Evolutionary conservation across 2,329 filamentous ascomycete genomes (phyloP), one percentile per base, ranked within the genome.

Genomic region (Reticulascus tulasneorum): DNA sequence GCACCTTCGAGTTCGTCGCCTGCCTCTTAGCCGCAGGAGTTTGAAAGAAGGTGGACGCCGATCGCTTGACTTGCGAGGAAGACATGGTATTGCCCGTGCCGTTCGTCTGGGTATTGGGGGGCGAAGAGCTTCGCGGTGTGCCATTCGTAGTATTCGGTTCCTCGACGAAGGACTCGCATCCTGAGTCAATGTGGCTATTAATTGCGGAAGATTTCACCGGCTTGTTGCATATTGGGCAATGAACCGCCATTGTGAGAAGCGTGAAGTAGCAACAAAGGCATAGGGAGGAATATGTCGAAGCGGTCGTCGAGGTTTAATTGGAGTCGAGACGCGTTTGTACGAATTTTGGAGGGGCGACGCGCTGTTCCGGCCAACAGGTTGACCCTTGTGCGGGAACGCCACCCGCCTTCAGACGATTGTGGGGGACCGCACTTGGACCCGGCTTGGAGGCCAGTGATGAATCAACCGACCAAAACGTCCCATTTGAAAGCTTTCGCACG

Each of bases 161-260:
- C 55, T 84, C 66, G 45, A 93, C 59, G 55, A 82, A 82, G 23
- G 68, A 71, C 42, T 75, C 62, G 66, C 91, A 97, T 46, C 76
- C 77, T 20, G 87, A 91, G 64, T 97, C 93, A 55, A 97, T 79
- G 61, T 97, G 91, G 48, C 74, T 73, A 64, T 97, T 97, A 69
- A 97, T 97, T 48, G 84, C 77, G 53, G 68, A 66, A 47, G 82
- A 66, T 47, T 77, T 82, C 51, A 93, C 86, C 37, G 73, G 68
- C 51, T 84, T 83, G 54, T 77, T 72, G 67, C 89, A 95, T 47
- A 90, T 86, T 12, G 89, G 89, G 56, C 89, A 95, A 51, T 79
- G 75, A 49, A 94, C 85, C 54, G 59, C 52, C 44, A 45, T 47
- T 29, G 13, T 38, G 25, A 25, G 5, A n/a, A 24, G 12, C 11